These are phyloP conservation scores for Cymbopogon flexuosus DNA, from an alignment of 202 grass and related monocot species.

Conservation along the genomic window DNA sequence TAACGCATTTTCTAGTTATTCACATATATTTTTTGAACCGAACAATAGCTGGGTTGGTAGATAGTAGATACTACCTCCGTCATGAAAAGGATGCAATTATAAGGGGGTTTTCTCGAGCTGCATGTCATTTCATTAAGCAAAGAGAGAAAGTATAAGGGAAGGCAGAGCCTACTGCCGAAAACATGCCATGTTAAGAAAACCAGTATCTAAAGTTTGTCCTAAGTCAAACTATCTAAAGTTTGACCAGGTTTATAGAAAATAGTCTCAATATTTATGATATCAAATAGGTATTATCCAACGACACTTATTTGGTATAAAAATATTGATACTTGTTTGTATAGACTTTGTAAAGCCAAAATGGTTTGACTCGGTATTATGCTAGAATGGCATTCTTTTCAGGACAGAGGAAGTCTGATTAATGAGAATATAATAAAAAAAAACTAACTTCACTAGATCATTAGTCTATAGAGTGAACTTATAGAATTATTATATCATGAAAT, in stretches of 20 bases:
- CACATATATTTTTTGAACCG: background rate
- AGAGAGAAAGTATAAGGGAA: background rate
- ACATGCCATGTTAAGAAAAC: background rate
- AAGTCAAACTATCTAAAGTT: background rate
- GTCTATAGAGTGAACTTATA: background rate
- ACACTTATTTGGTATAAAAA: background rate
- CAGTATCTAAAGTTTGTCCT: background rate
- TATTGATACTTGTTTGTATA: background rate
- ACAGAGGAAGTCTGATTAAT: slow-evolving; percentile 12
- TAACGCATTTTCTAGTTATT: background rate
- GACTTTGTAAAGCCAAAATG: background rate
- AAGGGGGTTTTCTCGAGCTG: background rate
- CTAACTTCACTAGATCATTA: slow-evolving; percentile 4
- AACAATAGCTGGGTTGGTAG: background rate
- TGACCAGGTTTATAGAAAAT: background rate
- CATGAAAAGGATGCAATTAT: background rate
- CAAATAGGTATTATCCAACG: background rate
- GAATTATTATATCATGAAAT: background rate
- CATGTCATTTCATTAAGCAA: background rate
- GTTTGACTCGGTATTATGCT: background rate
- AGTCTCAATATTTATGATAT: background rate
- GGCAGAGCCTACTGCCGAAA: background rate
- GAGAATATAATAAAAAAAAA: slow-evolving; percentile 13
- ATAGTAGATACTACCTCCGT: background rate
- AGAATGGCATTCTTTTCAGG: background rate